Conservation (phyloP, 106 monocot species). For the Allium sativum region DNA sequence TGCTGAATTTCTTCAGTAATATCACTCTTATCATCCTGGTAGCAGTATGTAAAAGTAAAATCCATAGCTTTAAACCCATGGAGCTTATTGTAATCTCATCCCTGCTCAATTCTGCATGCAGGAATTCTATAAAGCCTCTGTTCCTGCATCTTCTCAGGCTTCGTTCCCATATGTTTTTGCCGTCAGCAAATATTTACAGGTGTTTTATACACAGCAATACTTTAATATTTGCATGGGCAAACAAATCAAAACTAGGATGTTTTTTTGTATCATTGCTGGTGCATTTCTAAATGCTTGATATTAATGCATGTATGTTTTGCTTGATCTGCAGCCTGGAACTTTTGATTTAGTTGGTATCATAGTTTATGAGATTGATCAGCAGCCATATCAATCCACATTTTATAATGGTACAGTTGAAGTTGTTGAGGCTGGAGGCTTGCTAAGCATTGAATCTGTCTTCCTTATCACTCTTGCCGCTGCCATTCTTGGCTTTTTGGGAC, state of each 20-base stretch:
- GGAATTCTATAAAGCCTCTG: conserved; percentile 79
- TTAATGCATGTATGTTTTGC: not conserved
- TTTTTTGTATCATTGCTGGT: too few relatives aligned
- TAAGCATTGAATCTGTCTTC: conserved; percentile 86
- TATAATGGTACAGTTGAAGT: conserved; percentile 96
- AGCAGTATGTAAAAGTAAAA: too few relatives aligned
- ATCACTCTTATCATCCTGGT: too few relatives aligned
- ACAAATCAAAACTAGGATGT: too few relatives aligned
- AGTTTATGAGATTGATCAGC: conserved; percentile 89
- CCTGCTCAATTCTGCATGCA: conserved; percentile 9
- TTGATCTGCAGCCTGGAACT: conserved; percentile 61
- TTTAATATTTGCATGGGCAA: too few relatives aligned
- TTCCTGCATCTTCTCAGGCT: conserved; percentile 68
- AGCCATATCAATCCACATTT: conserved; percentile 72
- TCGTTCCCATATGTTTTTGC: conserved; percentile 83
- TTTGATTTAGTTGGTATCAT: conserved; percentile 94
- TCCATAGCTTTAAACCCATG: too few relatives aligned
- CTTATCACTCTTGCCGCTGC: conserved; percentile 77
- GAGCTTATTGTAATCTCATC: too few relatives aligned
- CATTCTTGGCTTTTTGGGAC: conserved; percentile 51
- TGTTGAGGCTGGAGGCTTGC: conserved; percentile 81
- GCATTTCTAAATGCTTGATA: too few relatives aligned
- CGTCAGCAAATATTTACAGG: conserved; percentile 93
- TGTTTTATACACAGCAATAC: conserved; percentile 4
- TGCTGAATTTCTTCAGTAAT: too few relatives aligned